Evolutionary conservation across 495 filamentous ascomycete genomes (phyloP).

Genomic region (Penicillium herquei): DNA sequence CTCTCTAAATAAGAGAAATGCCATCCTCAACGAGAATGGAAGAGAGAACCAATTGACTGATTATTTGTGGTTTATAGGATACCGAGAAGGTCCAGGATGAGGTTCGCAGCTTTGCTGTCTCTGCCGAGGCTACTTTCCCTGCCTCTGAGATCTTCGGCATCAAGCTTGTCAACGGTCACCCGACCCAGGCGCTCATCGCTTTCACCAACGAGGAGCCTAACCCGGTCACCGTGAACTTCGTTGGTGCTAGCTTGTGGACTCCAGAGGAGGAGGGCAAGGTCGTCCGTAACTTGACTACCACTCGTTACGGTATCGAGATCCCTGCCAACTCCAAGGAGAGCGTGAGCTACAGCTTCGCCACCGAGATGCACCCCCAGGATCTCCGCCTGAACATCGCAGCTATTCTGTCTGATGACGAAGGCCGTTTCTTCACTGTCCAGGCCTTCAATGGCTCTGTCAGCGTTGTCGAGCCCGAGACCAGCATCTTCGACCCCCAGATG

Average conservation of each 20-base stretch:
- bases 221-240: constrained; percentile 70
- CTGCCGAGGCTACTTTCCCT: constrained; percentile 79
- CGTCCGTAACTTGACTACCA: constrained; percentile 80
- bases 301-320: constrained; percentile 70
- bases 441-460: constrained; percentile 85
- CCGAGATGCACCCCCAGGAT: constrained; percentile 92
- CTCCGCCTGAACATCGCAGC: constrained; percentile 76
- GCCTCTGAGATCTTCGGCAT: constrained; percentile 89
- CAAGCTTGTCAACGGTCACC: constrained; percentile 89
- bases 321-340: constrained; percentile 74
- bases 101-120: constrained; percentile 56
- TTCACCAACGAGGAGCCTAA: constrained; percentile 80
- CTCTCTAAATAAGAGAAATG: neutral
- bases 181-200: constrained; percentile 79
- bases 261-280: constrained; percentile 56
- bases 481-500: constrained; percentile 96
- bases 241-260: constrained; percentile 75
- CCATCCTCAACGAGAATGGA: neutral
- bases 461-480: constrained; percentile 89
- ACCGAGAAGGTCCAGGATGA: constrained; percentile 46
- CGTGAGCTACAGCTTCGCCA: constrained; percentile 79
- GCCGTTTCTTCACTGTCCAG: constrained; percentile 68
- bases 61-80: constrained; percentile 29
- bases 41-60: constrained; percentile 24
- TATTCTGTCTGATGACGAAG: constrained; percentile 63